Evolutionary conservation across 106 monocot genomes (phyloP).

Genomic region (Narthecium ossifragum): DNA sequence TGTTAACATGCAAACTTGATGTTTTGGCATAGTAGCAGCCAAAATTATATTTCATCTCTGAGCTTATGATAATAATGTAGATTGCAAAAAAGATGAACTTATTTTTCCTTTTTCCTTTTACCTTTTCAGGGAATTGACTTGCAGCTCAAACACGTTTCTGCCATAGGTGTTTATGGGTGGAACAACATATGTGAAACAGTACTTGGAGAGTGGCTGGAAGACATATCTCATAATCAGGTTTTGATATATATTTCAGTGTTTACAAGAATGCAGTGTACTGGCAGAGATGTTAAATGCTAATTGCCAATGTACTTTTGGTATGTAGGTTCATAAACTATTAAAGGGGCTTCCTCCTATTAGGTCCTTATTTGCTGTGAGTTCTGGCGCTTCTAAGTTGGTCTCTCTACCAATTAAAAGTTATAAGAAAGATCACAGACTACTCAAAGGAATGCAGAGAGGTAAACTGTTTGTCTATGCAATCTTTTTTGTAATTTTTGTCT

Average conservation of each 20-base stretch:
- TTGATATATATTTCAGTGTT: slow-evolving; percentile 4
- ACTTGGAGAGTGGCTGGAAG: slow-evolving; percentile 90
- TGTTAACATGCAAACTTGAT: too few species aligned
- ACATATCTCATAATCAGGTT: slow-evolving; percentile 97
- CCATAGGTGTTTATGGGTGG: slow-evolving; percentile 90
- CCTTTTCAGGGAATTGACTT: slow-evolving; percentile 90
- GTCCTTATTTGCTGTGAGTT: slow-evolving; percentile 71
- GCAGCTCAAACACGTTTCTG: slow-evolving; percentile 70
- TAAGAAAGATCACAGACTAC: slow-evolving; percentile 73
- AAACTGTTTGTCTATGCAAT: background rate
- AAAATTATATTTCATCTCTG: too few species aligned
- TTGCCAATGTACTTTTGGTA: too few species aligned
- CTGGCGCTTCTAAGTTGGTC: slow-evolving; percentile 83
- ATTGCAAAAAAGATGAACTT: too few species aligned
- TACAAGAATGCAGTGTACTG: too few species aligned
- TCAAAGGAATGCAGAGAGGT: slow-evolving; percentile 99
- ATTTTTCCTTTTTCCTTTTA: too few species aligned
- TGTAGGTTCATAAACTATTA: slow-evolving; percentile 87
- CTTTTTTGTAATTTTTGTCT: too few species aligned
- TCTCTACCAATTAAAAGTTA: slow-evolving; percentile 90
- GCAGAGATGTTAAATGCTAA: too few species aligned
- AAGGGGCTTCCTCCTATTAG: slow-evolving; percentile 84
- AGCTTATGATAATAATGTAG: too few species aligned
- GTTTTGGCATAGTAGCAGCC: too few species aligned
- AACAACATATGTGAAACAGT: slow-evolving; percentile 72